Evolutionary conservation across 1,139 yeast genomes (phyloP), one percentile per base, ranked within the genome.

Genomic region (Nakaseomyces delphensis): DNA sequence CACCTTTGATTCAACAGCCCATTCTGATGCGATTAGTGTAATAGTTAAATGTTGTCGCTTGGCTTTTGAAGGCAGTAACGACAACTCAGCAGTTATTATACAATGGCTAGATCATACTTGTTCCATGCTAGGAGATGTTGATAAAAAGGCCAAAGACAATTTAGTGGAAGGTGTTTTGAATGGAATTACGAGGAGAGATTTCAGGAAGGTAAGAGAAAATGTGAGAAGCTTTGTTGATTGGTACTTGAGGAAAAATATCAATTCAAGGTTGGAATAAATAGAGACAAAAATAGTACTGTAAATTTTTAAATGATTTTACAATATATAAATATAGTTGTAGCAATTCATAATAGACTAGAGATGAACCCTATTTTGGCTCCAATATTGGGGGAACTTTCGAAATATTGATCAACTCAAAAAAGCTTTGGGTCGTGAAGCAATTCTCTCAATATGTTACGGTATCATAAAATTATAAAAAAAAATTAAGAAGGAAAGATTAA

Each of bases 231-330:
- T 87, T 57, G 77, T 85, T 32, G 75, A 73, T 43, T 83, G 95
- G 85, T 89, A 86, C 62, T 70, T 83, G 20, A 73, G 96, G 53
- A 81, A 87, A 60, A 83, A 85, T 55, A 71, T 82, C 30, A 70
- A 72, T 7, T 76, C 83, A 24, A 68, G 83, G 57, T 49, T 63
- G 40, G 52, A 50, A 41, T 53, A 43, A 40, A 10, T 23, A 7
- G 7, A 23, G 25, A 7, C 13, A 25, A 25, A 13, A 27, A 11
- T 3, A 27, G 2, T 27, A 8, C 3, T 3, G 31, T 6, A 28
- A 28, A 13, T 24, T 5, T 6, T 24, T 24, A n/a, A n/a, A n/a
- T n/a, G n/a, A n/a, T n/a, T n/a, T n/a, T n/a, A n/a, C n/a, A n/a
- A n/a, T n/a, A n/a, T n/a, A n/a, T n/a, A n/a, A n/a, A n/a, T n/a